Evolutionary conservation across 2,329 filamentous ascomycete genomes (phyloP), one percentile per base, ranked within the genome.

Genomic region (Drechslerella dactyloides): DNA sequence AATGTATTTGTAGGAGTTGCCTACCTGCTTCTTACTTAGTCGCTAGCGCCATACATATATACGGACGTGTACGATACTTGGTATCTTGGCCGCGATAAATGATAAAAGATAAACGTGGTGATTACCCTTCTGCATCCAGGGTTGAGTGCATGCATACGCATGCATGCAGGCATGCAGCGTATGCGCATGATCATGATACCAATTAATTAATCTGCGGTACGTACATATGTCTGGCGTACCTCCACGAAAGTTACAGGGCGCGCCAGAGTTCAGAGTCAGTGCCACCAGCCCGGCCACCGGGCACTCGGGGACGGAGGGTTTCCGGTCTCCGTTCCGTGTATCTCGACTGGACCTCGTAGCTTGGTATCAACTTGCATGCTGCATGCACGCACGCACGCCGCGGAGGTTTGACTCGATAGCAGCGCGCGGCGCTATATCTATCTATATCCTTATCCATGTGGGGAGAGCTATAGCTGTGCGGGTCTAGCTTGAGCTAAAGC

Each of bases 101-200:
- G 37, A 42, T 42, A 42, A 42, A 37, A 17, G 37, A 42, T 42
- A 17, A 42, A 42, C 11, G 37, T 17, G 37, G 37, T 42, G 15
- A 42, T 42, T 42, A 42, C 5, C 37, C n/a, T 17, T 42, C 37
- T 42, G n/a, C 13, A 15, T 42, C n/a, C 13, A 13, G n/a, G n/a
- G n/a, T n/a, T n/a, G n/a, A n/a, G n/a, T n/a, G n/a, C n/a, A n/a
- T n/a, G n/a, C n/a, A n/a, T n/a, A n/a, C n/a, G n/a, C 27, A 33
- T 42, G 13, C 37, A 42, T 42, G 13, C 37, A 42, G 37, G 15
- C 37, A 42, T 42, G 37, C 37, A 42, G 37, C 37, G 15, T 13
- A 42, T 42, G 37, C 37, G 37, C 37, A 42, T 42, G 37, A 42
- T n/a, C n/a, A n/a, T n/a, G n/a, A n/a, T n/a, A n/a, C n/a, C n/a